Evolutionary conservation across 352 stramenopile species (phyloP).

Genomic region (Globisporangium lucens): DNA sequence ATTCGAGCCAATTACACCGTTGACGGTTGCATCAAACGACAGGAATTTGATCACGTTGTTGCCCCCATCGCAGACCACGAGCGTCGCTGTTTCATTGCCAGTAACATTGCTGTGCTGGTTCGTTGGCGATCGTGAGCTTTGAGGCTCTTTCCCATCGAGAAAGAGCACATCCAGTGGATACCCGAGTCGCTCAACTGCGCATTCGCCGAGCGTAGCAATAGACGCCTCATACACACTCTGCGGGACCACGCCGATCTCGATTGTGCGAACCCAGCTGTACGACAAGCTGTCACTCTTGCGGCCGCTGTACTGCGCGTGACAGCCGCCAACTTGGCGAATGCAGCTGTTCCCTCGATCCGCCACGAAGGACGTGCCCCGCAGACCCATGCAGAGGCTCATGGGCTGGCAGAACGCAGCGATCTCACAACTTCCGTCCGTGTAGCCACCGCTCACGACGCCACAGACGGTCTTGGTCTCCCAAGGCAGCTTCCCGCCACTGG

Average conservation of each 20-base stretch:
- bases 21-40: conserved; percentile 4
- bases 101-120: neutral
- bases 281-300: conserved; percentile 16
- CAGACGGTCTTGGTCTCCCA: conserved; percentile 35
- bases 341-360: conserved; percentile 40
- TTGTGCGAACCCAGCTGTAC: conserved; percentile 41
- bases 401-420: conserved; percentile 37
- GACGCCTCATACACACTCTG: conserved; percentile 8
- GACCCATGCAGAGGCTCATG: conserved; percentile 28
- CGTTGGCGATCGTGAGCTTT: neutral
- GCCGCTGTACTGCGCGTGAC: conserved; percentile 12
- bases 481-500: conserved; percentile 3
- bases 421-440: conserved; percentile 32
- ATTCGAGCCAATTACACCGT: neutral
- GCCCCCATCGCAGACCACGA: conserved; percentile 25
- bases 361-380: conserved; percentile 35
- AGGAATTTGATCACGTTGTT: conserved; percentile 24
- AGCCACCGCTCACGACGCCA: conserved; percentile 23
- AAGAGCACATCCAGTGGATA: conserved; percentile 16
- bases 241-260: conserved; percentile 26
- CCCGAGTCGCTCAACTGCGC: conserved; percentile 10
- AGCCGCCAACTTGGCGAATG: conserved; percentile 39
- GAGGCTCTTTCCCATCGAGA: neutral
- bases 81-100: neutral
- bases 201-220: neutral